These are phyloP conservation scores for Daucus carota DNA, from an alignment of 129 eudicot species.

Conservation along the genomic window DH1_v3.0 NC_030385.2:12387501-12388000, in stretches of 20 bases:
- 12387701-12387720: neutral
- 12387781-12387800: neutral
- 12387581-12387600: neutral
- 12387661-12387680: neutral
- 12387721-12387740: neutral
- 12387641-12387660: neutral
- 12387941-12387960: constrained; percentile 86
- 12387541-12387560: too few species aligned
- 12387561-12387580: neutral
- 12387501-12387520: too few species aligned
- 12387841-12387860: neutral
- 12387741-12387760: neutral
- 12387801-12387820: neutral
- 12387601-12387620: neutral
- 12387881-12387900: constrained; percentile 46
- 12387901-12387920: constrained; percentile 68
- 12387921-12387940: constrained; percentile 99
- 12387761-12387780: constrained; percentile 2
- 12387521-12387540: too few species aligned
- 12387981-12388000: constrained; percentile 94
- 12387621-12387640: neutral
- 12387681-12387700: too few species aligned
- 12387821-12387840: neutral
- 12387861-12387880: neutral
- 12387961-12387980: constrained; percentile 89